A percentile compares a stretch with the other conserved stretches of the same genome.
phyloP scores from a whole-genome alignment of 1,139 yeast genomes.

The Geotrichum phurueaensis region DNA sequence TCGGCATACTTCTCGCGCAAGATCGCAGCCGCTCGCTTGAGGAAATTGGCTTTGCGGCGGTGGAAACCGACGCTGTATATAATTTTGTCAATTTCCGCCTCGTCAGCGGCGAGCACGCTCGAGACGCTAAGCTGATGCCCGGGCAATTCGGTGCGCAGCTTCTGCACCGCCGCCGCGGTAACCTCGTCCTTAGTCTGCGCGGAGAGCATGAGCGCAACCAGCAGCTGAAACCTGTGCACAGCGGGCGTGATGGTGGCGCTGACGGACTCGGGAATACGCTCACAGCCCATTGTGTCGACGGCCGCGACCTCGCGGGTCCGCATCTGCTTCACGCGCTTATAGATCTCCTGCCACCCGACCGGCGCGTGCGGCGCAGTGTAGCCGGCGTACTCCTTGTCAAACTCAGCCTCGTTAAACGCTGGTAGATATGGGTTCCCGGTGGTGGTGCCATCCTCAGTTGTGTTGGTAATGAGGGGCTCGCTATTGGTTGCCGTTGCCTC shows the following conservation, averaged over 20 bases:
- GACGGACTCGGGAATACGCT: slow-evolving; percentile 50
- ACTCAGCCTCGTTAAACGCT: slow-evolving; percentile 10
- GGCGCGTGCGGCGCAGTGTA: slow-evolving; percentile 19
- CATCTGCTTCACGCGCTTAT: slow-evolving; percentile 60
- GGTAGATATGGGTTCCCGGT: background rate
- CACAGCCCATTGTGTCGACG: slow-evolving; percentile 88
- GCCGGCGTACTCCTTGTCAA: slow-evolving; percentile 1
- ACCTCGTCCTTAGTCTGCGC: slow-evolving; percentile 91
- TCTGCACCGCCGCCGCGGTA: slow-evolving; percentile 65
- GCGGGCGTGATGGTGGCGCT: slow-evolving; percentile 30
- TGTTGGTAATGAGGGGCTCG: background rate
- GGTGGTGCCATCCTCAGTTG: background rate
- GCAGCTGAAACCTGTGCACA: slow-evolving; percentile 61
- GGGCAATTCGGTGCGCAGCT: slow-evolving; percentile 43
- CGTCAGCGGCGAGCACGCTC: slow-evolving; percentile 46
- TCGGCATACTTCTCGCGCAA: slow-evolving; percentile 48
- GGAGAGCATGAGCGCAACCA: slow-evolving; percentile 78
- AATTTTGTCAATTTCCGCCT: slow-evolving; percentile 52
- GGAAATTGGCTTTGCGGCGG: slow-evolving; percentile 64
- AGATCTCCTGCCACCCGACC: slow-evolving; percentile 41
- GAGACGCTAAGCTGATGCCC: slow-evolving; percentile 32
- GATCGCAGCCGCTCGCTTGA: slow-evolving; percentile 56
- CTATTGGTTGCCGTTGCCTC: background rate
- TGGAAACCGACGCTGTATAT: slow-evolving; percentile 88
- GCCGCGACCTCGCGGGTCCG: slow-evolving; percentile 63